These are phyloP conservation scores for Phaeosphaeriaceae sp. DNA, from an alignment of 2,329 filamentous ascomycete genomes.

Conservation along the genomic window DNA sequence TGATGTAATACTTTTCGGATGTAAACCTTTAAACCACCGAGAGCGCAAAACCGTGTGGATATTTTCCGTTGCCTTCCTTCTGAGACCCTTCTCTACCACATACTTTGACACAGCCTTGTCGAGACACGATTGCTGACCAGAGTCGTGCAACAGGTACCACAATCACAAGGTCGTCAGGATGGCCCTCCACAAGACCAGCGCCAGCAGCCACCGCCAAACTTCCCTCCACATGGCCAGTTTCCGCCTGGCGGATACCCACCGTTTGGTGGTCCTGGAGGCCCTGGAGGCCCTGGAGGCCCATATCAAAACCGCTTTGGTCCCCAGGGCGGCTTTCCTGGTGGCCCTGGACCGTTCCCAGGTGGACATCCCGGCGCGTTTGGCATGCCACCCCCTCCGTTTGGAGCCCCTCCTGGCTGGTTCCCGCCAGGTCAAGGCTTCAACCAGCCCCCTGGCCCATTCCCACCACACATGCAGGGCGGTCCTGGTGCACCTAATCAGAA, in stretches of 20 bases:
- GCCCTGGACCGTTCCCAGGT: conserved; percentile 57
- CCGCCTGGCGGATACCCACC: conserved; percentile 51
- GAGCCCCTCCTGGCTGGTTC: conserved; percentile 76
- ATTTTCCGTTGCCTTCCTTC: conserved; percentile 99
- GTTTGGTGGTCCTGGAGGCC: conserved; percentile 48
- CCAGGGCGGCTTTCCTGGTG: conserved; percentile 54
- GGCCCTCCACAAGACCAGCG: conserved; percentile 29
- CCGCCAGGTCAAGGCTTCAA: conserved; percentile 79
- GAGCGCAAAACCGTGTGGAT: conserved; percentile 96
- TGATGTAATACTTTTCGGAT: conserved; percentile 98
- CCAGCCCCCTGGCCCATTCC: conserved; percentile 69
- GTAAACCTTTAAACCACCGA: conserved; percentile 87
- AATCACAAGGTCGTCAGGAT: conserved; percentile 34
- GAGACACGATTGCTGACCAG: conserved; percentile 29
- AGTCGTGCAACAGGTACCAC: conserved; percentile 39
- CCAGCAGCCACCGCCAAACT: conserved; percentile 47
- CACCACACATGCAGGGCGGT: conserved; percentile 66
- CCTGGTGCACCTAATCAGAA: conserved; percentile 55
- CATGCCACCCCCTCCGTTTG: conserved; percentile 74
- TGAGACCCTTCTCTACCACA: conserved; percentile 63
- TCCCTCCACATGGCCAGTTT: conserved; percentile 51
- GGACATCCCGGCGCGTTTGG: conserved; percentile 64
- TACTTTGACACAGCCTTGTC: conserved; percentile 15
- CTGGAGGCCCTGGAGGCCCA: conserved; percentile 26
- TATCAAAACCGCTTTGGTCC: conserved; percentile 56